Base-by-base conservation (phyloP, 805 yeast species). In the Myxozyma nipponensis region DNA sequence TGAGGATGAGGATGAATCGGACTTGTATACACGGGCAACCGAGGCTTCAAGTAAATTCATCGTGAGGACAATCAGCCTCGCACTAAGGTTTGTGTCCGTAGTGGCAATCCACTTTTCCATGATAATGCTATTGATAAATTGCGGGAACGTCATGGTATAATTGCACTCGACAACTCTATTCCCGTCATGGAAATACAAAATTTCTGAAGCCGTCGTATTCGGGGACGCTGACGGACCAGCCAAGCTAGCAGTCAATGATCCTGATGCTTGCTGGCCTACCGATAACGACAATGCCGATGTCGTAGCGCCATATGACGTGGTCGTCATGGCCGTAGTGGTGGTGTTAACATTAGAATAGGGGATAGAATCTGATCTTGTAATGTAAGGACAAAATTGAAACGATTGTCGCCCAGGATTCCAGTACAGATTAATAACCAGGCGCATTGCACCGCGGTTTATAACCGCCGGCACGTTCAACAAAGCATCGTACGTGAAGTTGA, bases 381-480 rank as follows among this genome's bases (percentile, higher is more conserved):
- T 44, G 2, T 68, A 73, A 1, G 84, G 84, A 56, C 84, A 79
- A 21, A 79, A 63, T 62, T 77, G 82, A 83, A 82, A 78, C 39
- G 49, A 56, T 9, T 54, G 42, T 5, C 67, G 63, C 39, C 56
- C 59, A 32, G 68, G 67, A 61, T 77, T 77, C 78, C 78, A 79
- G 62, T 74, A 79, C n/a, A 78, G 59, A 58, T 81, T 81, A 4
- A 78, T 36, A 53, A 68, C 61, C 18, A 74, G 42, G 3, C 58
- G 3, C 67, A 59, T 22, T 62, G 66, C 42, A 66, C 65, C 3
- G 79, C 78, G 0, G 58, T 59, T 13, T 57, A 60, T 26, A 74
- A 60, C 4, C 65, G 53, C 7, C 47, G 55, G 19, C 40, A 46
- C 9, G 67, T 28, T 6, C 3, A 46, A 21, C n/a, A 70, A 47